Conservation (phyloP, 345 rosid species). For the Lumnitzera littorea region DNA sequence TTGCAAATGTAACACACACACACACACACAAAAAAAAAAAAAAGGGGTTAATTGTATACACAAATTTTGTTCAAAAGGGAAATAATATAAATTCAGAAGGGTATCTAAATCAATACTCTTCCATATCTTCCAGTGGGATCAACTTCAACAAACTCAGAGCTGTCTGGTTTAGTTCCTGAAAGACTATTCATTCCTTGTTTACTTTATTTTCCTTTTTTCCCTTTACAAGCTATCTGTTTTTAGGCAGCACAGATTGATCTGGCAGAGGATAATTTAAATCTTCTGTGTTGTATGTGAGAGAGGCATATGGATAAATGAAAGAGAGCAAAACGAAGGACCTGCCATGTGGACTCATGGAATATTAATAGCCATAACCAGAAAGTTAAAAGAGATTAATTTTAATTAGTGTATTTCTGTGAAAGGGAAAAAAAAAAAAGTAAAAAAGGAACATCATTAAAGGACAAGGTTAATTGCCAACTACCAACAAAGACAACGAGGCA, state of each 20-base stretch:
- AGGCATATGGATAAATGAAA: neutral
- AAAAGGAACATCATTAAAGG: conserved; percentile 1
- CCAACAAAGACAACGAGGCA: conserved; percentile 18
- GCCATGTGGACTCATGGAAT: neutral
- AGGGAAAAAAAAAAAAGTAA: no score
- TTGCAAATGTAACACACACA: neutral
- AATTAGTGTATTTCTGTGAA: no score
- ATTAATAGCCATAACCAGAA: no score
- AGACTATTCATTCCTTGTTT: conserved; percentile 24
- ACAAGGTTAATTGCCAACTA: conserved; percentile 24
- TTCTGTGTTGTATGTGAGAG: conserved; percentile 1
- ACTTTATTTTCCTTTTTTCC: neutral
- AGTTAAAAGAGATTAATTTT: no score
- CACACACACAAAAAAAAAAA: neutral
- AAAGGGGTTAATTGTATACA: no score
- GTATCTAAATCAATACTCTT: conserved; percentile 37
- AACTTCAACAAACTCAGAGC: conserved; percentile 73
- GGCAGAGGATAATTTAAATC: neutral
- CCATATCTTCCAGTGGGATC: conserved; percentile 99
- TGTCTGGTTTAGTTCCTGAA: conserved; percentile 25
- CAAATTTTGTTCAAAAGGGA: neutral
- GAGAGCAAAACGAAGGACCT: neutral
- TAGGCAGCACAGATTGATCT: no score
- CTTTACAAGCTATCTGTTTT: no score
- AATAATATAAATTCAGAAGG: conserved; percentile 1